Base-by-base conservation (phyloP, 352 stramenopile genomes). In the Blastocystis sp. region DNA sequence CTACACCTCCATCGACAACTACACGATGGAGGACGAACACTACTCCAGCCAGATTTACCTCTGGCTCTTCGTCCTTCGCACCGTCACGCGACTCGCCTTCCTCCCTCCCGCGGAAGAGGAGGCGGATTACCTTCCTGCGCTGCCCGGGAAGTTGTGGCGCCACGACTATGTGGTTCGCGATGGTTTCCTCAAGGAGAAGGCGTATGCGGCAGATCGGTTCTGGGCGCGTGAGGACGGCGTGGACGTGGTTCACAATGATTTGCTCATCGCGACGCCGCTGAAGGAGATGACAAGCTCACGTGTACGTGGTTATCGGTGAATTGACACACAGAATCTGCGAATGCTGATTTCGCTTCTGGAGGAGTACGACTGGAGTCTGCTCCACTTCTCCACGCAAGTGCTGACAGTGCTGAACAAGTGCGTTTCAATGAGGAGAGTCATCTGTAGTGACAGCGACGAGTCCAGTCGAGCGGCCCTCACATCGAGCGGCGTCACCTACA, bases 51-150 rank as follows among this genome's bases (percentile, higher is more conserved):
- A 78, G 32, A 24, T 59, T 11, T 78, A 78, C 24, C 67, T 78
- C 67, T 78, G 67, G 67, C 36, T 78, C 42, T 78, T 78, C 36
- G 49, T 78, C 11, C 67, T 78, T 29, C 67, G 67, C 14, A 40
- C 67, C 0, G 29, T 78, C 36, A 56, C 67, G 27, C 42, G 67
- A n/a, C 48, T 78, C 24, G 27, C 67, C 21, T 78, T 61, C 48
- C 67, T 61, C 16, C 67, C 67, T 34, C 67, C 67, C 18, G 11
- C 49, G 32, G 40, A 78, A 42, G 67, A 56, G 51, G 67, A 78
- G 36, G 7, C 40, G 6, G 16, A 57, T 4, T 78, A 40, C n/a
- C 48, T 78, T 3, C 67, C 67, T 44, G 34, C 49, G 27, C 32
- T 78, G 6, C 67, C 67, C 38, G 38, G 38, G 0, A 63, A 7